Conservation (phyloP, 2,329 filamentous ascomycete species). For the Aspergillus fumigatiaffinis region DNA sequence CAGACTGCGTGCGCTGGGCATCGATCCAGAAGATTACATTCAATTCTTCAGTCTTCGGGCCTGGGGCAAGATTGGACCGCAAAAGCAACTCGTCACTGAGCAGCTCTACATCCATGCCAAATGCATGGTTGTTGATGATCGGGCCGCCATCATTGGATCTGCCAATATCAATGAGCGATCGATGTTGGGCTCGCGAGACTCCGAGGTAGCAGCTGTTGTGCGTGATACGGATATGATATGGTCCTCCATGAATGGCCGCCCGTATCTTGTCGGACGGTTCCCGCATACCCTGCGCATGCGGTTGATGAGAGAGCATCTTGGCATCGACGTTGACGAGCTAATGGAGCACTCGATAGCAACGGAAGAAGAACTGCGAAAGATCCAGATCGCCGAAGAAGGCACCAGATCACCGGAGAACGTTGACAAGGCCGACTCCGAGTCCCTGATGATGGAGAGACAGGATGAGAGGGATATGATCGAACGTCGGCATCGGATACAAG, state of each 20-base stretch:
- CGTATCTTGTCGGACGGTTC: slow-evolving; percentile 87
- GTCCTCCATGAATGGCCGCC: slow-evolving; percentile 85
- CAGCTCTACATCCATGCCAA: slow-evolving; percentile 98
- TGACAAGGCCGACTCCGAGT: slow-evolving; percentile 26
- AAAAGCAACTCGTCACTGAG: slow-evolving; percentile 82
- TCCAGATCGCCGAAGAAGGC: slow-evolving; percentile 54
- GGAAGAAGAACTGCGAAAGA: slow-evolving; percentile 59
- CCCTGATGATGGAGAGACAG: slow-evolving; percentile 33
- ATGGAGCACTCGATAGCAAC: slow-evolving; percentile 71
- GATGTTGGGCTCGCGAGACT: slow-evolving; percentile 87
- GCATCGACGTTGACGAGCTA: slow-evolving; percentile 90
- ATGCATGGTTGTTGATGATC: slow-evolving; percentile 91
- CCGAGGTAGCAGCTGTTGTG: slow-evolving; percentile 84
- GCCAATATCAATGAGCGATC: slow-evolving; percentile 99
- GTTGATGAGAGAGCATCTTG: slow-evolving; percentile 93
- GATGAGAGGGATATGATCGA: slow-evolving; percentile 41
- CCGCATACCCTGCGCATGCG: slow-evolving; percentile 89
- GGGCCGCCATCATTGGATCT: slow-evolving; percentile 88
- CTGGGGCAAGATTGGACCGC: slow-evolving; percentile 85
- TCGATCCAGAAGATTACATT: slow-evolving; percentile 93
- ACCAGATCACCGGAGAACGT: slow-evolving; percentile 16
- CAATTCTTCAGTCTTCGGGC: slow-evolving; percentile 88
- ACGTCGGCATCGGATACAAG: slow-evolving; percentile 45
- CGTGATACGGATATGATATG: slow-evolving; percentile 89
- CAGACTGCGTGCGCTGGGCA: slow-evolving; percentile 69